Evolutionary conservation across 129 eudicot species (phyloP), one percentile per base, ranked within the genome.

Genomic region (Lactuca sativa): DNA sequence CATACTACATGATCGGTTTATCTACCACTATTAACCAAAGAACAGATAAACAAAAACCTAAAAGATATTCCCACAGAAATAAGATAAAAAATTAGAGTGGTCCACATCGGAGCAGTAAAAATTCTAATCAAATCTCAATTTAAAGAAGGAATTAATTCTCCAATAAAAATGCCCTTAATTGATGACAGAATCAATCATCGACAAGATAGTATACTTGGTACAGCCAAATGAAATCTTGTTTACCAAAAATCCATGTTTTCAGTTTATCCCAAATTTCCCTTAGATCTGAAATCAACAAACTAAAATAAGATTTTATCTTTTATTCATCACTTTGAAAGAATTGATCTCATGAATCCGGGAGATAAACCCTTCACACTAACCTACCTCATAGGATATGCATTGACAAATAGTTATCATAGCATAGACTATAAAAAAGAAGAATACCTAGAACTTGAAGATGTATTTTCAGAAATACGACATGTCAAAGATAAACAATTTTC

Each of bases 161-260:
- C 55, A 10, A 49, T 49, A 10, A 56, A 18, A 25, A 56, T 16
- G 62, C 31, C 13, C 31, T 56, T 56, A 56, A 16, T 56, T 2
- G 33, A 56, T 49, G 15, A 49, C 0, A 49, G n/a, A 5, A 49
- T 49, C 32, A 56, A 56, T 17, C 25, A 56, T 56, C 1, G 18
- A 56, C 15, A 56, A 56, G 62, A 56, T 17, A n/a, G 62, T 10
- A 56, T 56, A 6, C 34, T 56, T 6, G 64, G 64, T 25, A 1
- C 41, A 2, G 64, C 64, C 4, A 59, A 25, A 59, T 15, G 40
- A 30, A 59, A 59, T 14, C 13, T 59, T 0, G 64, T 5, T 3
- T 25, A 59, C 41, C 64, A 33, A 33, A 59, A 59, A 16, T 59
- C 30, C 37, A 59, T 59, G 62, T 31, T 59, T 31, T 25, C 41